These are phyloP conservation scores for Friedmanniomyces endolithicus DNA, from an alignment of 495 filamentous ascomycete species.

Conservation along the genomic window DNA sequence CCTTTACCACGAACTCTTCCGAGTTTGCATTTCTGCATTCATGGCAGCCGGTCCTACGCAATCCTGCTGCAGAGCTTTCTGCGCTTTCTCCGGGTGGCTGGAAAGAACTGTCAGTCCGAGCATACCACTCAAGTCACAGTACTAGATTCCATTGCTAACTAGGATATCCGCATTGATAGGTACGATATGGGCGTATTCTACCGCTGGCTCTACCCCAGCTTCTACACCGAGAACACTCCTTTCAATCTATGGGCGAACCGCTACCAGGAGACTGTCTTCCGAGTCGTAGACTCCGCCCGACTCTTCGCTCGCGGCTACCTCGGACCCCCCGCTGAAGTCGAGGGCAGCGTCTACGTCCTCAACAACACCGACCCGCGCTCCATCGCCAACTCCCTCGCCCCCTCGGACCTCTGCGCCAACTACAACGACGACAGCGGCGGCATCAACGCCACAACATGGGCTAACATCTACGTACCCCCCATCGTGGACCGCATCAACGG, in stretches of 20 bases:
- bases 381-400: constrained; percentile 42
- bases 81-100: constrained; percentile 43
- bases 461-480: constrained; percentile 40
- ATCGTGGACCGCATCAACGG: constrained; percentile 38
- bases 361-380: constrained; percentile 36
- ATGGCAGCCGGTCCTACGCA: constrained; percentile 41
- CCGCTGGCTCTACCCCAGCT: constrained; percentile 36
- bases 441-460: constrained; percentile 26
- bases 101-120: constrained; percentile 34
- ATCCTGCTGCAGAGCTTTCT: constrained; percentile 38
- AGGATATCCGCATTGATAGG: background rate
- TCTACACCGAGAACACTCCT: constrained; percentile 42
- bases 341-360: constrained; percentile 39
- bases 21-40: constrained; percentile 3
- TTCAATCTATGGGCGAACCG: constrained; percentile 48
- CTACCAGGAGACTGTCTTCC: constrained; percentile 30
- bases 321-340: constrained; percentile 33
- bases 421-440: constrained; percentile 37
- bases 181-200: constrained; percentile 31
- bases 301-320: constrained; percentile 45
- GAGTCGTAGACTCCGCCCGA: constrained; percentile 40
- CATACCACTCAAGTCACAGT: too few species aligned
- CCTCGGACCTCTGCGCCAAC: constrained; percentile 44
- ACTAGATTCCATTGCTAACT: background rate
- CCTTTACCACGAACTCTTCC: constrained; percentile 3